phyloP scores from a whole-genome alignment of 2,329 filamentous ascomycete species.

The Paecilomyces formosus region DNA sequence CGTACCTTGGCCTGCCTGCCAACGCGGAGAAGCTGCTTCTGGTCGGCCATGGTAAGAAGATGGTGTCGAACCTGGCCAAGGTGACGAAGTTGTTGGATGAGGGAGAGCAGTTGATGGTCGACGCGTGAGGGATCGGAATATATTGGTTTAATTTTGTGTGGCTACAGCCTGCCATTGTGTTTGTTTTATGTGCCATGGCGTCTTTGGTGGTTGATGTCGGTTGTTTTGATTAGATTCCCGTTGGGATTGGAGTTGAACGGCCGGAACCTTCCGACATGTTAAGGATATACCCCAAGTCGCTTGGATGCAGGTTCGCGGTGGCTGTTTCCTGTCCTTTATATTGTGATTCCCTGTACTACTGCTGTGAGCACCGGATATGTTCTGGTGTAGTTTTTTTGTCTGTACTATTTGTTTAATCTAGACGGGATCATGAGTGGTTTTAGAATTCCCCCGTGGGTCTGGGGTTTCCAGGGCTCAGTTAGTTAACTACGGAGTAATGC shows the following conservation, averaged over 20 bases:
- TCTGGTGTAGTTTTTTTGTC: background rate
- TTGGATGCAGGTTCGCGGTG: background rate
- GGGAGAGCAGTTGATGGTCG: slow-evolving; percentile 80
- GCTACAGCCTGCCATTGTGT: background rate
- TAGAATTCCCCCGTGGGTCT: background rate
- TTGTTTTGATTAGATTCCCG: background rate
- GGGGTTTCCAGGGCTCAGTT: no score
- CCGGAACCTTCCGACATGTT: background rate
- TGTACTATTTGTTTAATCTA: background rate
- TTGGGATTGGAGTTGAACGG: background rate
- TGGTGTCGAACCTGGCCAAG: slow-evolving; percentile 76
- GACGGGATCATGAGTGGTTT: background rate
- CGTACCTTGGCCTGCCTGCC: slow-evolving; percentile 84
- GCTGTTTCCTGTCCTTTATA: slow-evolving; percentile 12
- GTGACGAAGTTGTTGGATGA: slow-evolving; percentile 88
- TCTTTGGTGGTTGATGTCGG: background rate
- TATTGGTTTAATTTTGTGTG: slow-evolving; percentile 4
- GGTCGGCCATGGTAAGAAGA: slow-evolving; percentile 75
- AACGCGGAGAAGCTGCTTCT: slow-evolving; percentile 95
- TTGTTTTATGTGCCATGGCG: slow-evolving; percentile 1
- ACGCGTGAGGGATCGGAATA: slow-evolving; percentile 32
- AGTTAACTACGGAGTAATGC: background rate
- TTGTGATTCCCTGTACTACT: slow-evolving; percentile 18
- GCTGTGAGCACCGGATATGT: background rate
- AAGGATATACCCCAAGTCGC: background rate